These are phyloP conservation scores for Nicotiana sylvestris DNA, from an alignment of 257 asterid genomes.

Conservation along the genomic window DNA sequence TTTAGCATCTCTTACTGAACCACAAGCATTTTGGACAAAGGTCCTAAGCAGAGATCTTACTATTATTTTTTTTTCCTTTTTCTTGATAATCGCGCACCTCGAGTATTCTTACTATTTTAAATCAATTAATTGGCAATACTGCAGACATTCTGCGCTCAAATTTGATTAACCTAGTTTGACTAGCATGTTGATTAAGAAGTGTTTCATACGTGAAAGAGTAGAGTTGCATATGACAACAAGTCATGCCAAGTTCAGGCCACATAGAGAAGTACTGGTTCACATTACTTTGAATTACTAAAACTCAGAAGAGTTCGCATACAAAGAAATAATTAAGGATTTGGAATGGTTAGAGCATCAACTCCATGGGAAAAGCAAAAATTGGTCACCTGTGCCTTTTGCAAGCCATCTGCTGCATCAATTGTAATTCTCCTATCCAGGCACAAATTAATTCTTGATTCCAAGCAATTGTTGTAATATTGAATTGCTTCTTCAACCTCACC, in stretches of 20 bases:
- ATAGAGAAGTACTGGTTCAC: background rate
- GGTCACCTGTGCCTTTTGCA: slow-evolving; percentile 77
- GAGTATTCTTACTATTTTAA: background rate
- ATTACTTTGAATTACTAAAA: background rate
- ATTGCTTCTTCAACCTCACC: slow-evolving; percentile 82
- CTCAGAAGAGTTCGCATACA: background rate
- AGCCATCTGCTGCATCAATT: slow-evolving; percentile 84
- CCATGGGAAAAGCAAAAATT: slow-evolving; percentile 8
- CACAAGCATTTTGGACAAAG: too few relatives aligned
- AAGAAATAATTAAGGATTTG: background rate
- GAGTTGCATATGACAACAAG: background rate
- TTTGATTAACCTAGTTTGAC: background rate
- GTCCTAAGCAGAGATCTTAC: too few relatives aligned
- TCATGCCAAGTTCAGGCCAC: background rate
- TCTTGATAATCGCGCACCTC: too few relatives aligned
- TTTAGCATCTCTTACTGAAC: background rate
- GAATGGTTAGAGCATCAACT: background rate
- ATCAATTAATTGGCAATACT: background rate
- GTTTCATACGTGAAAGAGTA: background rate
- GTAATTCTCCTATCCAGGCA: slow-evolving; percentile 81
- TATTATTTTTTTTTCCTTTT: too few relatives aligned
- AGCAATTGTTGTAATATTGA: slow-evolving; percentile 49
- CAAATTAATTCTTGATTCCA: slow-evolving; percentile 44
- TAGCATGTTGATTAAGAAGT: background rate
- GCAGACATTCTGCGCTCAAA: background rate